phyloP scores from a whole-genome alignment of 495 filamentous ascomycete genomes.

The Oidiodendron maius region DNA sequence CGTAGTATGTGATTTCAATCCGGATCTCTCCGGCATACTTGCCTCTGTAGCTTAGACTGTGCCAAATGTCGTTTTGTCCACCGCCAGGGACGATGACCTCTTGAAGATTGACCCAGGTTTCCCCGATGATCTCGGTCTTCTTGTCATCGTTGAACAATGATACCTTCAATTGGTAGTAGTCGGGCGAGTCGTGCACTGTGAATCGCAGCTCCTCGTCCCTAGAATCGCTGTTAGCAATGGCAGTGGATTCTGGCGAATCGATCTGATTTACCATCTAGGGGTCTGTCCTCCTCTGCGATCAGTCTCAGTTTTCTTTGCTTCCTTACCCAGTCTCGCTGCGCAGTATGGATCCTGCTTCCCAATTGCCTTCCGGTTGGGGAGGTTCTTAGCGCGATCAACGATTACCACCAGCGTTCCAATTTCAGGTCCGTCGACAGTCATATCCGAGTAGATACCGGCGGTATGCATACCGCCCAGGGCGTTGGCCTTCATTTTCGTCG shows the following conservation, averaged over 20 bases:
- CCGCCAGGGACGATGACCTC: slow-evolving; percentile 79
- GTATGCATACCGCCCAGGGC: slow-evolving; percentile 54
- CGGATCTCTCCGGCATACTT: slow-evolving; percentile 94
- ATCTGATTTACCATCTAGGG: slow-evolving; percentile 68
- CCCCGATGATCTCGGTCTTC: slow-evolving; percentile 91
- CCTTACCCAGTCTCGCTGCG: slow-evolving; percentile 88
- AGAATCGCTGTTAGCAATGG: slow-evolving; percentile 13
- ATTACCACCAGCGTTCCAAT: slow-evolving; percentile 92
- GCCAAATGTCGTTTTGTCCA: slow-evolving; percentile 90
- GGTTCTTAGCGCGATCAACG: slow-evolving; percentile 89
- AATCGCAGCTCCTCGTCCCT: slow-evolving; percentile 99
- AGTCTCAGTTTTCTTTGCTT: slow-evolving; percentile 95
- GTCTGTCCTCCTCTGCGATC: slow-evolving; percentile 94
- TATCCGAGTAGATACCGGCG: slow-evolving; percentile 92
- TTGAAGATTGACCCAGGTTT: slow-evolving; percentile 79
- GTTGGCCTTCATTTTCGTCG: slow-evolving; percentile 40
- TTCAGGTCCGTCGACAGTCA: slow-evolving; percentile 88
- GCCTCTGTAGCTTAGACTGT: slow-evolving; percentile 74
- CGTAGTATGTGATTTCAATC: slow-evolving; percentile 95
- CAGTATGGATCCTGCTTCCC: slow-evolving; percentile 99
- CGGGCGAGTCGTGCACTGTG: slow-evolving; percentile 89
- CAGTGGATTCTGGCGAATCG: not conserved
- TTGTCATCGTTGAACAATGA: slow-evolving; percentile 98
- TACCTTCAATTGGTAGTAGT: slow-evolving; percentile 90
- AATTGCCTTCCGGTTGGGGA: slow-evolving; percentile 93